Percentiles rank a stretch among this genome's conserved stretches.
Evolutionary conservation across 2,329 filamentous ascomycete genomes (phyloP).

Genomic region (Neonectria punicea): DNA sequence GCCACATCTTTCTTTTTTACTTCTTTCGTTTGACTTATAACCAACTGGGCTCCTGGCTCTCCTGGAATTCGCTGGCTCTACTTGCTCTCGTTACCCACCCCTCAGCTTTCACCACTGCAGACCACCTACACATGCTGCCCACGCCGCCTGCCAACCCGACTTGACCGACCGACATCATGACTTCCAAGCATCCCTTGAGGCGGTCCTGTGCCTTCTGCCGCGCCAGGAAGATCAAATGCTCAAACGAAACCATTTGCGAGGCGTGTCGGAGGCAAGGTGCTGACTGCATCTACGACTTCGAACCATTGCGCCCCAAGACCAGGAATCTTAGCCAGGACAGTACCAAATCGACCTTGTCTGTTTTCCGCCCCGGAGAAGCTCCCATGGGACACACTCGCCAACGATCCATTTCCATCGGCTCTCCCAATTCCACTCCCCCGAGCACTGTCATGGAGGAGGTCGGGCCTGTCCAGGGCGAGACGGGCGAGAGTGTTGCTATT

Average conservation of each 20-base stretch:
- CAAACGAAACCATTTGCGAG: conserved; percentile 51
- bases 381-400: conserved; percentile 36
- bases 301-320: conserved; percentile 45
- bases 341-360: conserved; percentile 28
- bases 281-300: conserved; percentile 53
- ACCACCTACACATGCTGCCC: conserved; percentile 20
- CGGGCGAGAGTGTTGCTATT: conserved; percentile 42
- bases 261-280: conserved; percentile 50
- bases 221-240: conserved; percentile 53
- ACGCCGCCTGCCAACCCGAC: conserved; percentile 4
- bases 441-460: conserved; percentile 37
- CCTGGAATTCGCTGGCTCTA: conserved; percentile 8
- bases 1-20: background rate
- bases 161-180: conserved; percentile 35
- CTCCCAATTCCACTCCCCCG: conserved; percentile 39
- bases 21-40: conserved; percentile 1
- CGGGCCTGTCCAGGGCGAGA: conserved; percentile 21
- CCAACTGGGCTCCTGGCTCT: background rate
- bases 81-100: conserved; percentile 6
- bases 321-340: conserved; percentile 44
- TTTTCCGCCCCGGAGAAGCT: conserved; percentile 27
- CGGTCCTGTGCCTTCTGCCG: conserved; percentile 51
- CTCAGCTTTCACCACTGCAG: background rate
- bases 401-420: conserved; percentile 41
- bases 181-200: conserved; percentile 47